Conservation (phyloP, 768 basidiomycete species). For the Mycena vulgaris region DNA sequence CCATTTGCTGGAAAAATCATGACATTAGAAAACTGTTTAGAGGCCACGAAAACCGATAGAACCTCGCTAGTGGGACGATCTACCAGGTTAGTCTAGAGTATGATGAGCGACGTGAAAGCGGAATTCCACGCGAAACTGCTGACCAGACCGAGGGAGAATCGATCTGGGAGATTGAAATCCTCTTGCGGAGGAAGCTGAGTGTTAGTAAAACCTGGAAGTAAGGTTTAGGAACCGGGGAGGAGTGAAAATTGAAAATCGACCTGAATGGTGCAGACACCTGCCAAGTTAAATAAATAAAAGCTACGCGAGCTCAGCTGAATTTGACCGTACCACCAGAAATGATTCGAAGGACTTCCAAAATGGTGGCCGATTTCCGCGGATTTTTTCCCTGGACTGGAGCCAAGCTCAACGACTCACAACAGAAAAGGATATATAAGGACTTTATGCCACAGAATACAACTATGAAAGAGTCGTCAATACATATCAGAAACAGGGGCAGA, state of each 20-base stretch:
- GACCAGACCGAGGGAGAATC: slow-evolving; percentile 78
- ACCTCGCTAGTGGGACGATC: slow-evolving; percentile 79
- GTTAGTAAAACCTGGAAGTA: slow-evolving; percentile 68
- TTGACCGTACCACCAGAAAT: slow-evolving; percentile 72
- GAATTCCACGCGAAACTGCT: slow-evolving; percentile 41
- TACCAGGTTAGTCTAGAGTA: slow-evolving; percentile 80
- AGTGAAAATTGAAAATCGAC: slow-evolving; percentile 50
- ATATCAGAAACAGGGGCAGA: neutral
- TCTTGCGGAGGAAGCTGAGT: slow-evolving; percentile 67
- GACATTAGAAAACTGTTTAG: neutral
- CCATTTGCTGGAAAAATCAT: slow-evolving; percentile 59
- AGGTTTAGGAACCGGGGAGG: neutral
- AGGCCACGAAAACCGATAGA: neutral
- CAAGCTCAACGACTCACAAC: neutral
- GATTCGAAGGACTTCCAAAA: slow-evolving; percentile 85
- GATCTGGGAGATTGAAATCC: slow-evolving; percentile 71
- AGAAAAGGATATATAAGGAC: slow-evolving; percentile 54
- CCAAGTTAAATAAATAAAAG: neutral
- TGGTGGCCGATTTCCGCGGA: slow-evolving; percentile 84
- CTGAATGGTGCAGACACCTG: slow-evolving; percentile 74
- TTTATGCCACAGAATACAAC: slow-evolving; percentile 92
- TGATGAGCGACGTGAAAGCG: neutral
- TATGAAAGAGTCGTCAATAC: slow-evolving; percentile 44
- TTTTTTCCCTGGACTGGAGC: slow-evolving; percentile 72
- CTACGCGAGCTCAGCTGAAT: too few relatives aligned